Conservation (phyloP, 495 filamentous ascomycete genomes). For the Penicillium cataractarum region DNA sequence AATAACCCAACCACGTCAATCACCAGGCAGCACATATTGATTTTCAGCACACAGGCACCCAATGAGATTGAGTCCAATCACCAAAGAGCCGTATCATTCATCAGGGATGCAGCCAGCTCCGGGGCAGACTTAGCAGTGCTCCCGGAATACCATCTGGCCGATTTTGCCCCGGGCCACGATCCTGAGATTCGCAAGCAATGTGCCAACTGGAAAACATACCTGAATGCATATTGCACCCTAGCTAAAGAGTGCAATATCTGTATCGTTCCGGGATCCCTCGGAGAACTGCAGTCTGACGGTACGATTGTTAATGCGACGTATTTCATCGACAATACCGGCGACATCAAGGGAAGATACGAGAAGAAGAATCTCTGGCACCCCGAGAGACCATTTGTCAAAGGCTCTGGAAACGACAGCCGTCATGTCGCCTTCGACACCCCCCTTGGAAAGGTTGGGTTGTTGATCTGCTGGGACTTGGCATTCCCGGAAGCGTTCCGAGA, state of each 20-base stretch:
- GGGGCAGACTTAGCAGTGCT: conserved; percentile 17
- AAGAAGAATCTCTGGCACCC: conserved; percentile 80
- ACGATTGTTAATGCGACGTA: conserved; percentile 66
- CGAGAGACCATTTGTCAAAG: conserved; percentile 54
- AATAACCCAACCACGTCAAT: too few species aligned
- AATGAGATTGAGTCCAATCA: conserved; percentile 16
- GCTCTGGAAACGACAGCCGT: conserved; percentile 44
- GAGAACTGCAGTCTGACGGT: conserved; percentile 13
- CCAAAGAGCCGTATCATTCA: conserved; percentile 20
- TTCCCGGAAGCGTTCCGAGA: conserved; percentile 81
- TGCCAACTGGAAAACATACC: conserved; percentile 17
- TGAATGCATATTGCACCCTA: conserved; percentile 13
- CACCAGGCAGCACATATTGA: not conserved
- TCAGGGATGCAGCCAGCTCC: conserved; percentile 17
- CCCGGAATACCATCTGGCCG: conserved; percentile 18
- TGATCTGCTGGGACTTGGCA: conserved; percentile 81
- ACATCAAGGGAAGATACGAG: conserved; percentile 63
- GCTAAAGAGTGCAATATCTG: conserved; percentile 21
- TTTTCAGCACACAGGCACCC: not conserved
- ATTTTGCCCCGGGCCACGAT: conserved; percentile 16
- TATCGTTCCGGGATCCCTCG: conserved; percentile 16
- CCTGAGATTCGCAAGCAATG: conserved; percentile 11
- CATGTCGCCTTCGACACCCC: conserved; percentile 73
- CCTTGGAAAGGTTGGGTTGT: conserved; percentile 66
- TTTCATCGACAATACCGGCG: conserved; percentile 65